These are phyloP conservation scores for Rhodotorula sp. DNA, from an alignment of 1,284 basidiomycete species.

Conservation along the genomic window DNA sequence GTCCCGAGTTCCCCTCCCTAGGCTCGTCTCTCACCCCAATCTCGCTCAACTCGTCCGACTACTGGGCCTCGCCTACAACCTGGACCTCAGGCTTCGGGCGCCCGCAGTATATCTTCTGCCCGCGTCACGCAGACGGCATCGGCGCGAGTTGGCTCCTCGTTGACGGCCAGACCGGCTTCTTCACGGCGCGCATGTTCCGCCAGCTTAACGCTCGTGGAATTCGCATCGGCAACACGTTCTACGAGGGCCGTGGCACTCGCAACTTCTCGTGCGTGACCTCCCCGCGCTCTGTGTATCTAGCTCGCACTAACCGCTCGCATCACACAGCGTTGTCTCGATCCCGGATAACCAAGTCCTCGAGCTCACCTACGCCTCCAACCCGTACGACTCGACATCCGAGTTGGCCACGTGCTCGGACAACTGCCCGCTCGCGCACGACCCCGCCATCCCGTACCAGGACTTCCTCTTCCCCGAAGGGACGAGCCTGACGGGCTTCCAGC, in stretches of 20 bases:
- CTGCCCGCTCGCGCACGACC: conserved; percentile 51
- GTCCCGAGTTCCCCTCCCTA: conserved; percentile 63
- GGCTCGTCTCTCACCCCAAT: conserved; percentile 82
- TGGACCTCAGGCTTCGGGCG: conserved; percentile 65
- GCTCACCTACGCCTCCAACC: conserved; percentile 42
- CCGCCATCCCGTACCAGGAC: conserved; percentile 79
- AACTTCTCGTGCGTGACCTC: conserved; percentile 70
- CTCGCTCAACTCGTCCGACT: conserved; percentile 60
- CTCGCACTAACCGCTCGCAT: not conserved
- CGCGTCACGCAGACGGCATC: conserved; percentile 70
- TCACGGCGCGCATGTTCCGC: conserved; percentile 70
- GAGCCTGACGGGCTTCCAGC: conserved; percentile 75
- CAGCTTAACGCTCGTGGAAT: conserved; percentile 74
- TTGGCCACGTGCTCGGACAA: conserved; percentile 49
- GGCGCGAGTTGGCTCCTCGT: conserved; percentile 80
- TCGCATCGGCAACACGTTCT: conserved; percentile 86
- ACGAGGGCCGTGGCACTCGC: conserved; percentile 74
- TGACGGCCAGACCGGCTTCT: conserved; percentile 69
- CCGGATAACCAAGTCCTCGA: conserved; percentile 46
- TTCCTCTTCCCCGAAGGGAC: conserved; percentile 70
- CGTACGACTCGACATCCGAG: conserved; percentile 40
- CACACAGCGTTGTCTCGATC: conserved; percentile 44
- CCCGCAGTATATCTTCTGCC: conserved; percentile 78
- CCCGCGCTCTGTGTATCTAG: not conserved
- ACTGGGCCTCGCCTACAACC: conserved; percentile 74